Base-by-base conservation (phyloP, 2,329 filamentous ascomycete species). In the Gnomoniopsis sp. region DNA sequence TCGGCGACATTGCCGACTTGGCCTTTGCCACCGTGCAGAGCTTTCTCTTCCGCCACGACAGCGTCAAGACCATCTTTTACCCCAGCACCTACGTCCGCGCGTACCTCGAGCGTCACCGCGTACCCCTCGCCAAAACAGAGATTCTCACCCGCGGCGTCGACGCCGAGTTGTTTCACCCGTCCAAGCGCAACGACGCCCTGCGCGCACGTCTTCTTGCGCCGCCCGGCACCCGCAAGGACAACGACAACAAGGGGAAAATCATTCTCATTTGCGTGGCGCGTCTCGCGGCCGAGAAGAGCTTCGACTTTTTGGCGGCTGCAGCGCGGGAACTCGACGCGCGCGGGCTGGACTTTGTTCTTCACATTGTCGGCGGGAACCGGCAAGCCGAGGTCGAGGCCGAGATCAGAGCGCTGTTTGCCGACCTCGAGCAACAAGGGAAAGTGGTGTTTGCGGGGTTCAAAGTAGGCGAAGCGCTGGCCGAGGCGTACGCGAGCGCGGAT, bases 271-370 rank as follows among this genome's bases (percentile, higher is more conserved):
- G 82, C 36, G 86, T 89, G 11, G 86, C 85, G 3, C 81, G 87
- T 33, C 75, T 90, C 23, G 87, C 87, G 0, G 85, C 85, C 1
- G 88, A 90, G 68, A 90, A 90, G 67, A 87, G 87, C 0, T 89
- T 89, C 65, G 82, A 84, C 49, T 90, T 89, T 65, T 75, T 90
- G 23, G 82, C 86, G 4, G 71, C 79, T 53, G 84, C 76, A 1
- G 81, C 80, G 14, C 74, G 73, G 44, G 76, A 78, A 59, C 73
- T 90, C n/a, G 80, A 82, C 44, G 74, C 76, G 12, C 77, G 77
- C 12, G 80, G 80, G 1, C 69, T 89, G 15, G 69, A 76, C 10
- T 90, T 88, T 73, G 87, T 83, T 66, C 77, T 90, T 3, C 76
- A 88, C 63, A 81, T 89, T 56, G 86, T 89, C 0, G 87, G 88